phyloP scores from a whole-genome alignment of 768 basidiomycete genomes.

The Mycena rosella region DNA sequence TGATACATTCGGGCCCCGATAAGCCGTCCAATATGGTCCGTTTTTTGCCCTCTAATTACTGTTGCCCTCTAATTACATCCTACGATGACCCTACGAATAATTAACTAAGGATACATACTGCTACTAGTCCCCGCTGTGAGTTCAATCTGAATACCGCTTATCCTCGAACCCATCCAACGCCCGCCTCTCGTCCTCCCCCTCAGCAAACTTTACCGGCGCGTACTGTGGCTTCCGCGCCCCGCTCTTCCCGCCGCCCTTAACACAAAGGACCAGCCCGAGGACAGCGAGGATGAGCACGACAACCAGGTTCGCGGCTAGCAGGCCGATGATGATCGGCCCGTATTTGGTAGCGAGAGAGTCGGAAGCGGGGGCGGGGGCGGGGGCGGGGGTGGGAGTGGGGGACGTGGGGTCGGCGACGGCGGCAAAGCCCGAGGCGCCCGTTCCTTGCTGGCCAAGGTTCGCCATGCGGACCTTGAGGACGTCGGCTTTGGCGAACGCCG shows the following conservation, averaged over 20 bases:
- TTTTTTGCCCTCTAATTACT: too few relatives aligned
- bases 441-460: not conserved
- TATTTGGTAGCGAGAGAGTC: not conserved
- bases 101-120: too few relatives aligned
- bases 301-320: not conserved
- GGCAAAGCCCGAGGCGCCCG: not conserved
- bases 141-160: not conserved
- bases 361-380: not conserved
- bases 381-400: not conserved
- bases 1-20: too few relatives aligned
- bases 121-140: too few relatives aligned
- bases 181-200: not conserved
- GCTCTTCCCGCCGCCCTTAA: not conserved
- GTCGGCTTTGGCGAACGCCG: not conserved
- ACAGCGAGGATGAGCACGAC: not conserved
- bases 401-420: not conserved
- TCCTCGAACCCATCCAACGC: not conserved
- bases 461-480: not conserved
- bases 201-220: not conserved
- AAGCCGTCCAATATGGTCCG: too few relatives aligned
- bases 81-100: too few relatives aligned
- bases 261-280: not conserved
- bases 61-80: too few relatives aligned
- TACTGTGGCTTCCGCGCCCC: not conserved
- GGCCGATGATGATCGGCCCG: not conserved